Base-by-base conservation (phyloP, 352 stramenopile genomes). In the Pythium monospermum region DNA sequence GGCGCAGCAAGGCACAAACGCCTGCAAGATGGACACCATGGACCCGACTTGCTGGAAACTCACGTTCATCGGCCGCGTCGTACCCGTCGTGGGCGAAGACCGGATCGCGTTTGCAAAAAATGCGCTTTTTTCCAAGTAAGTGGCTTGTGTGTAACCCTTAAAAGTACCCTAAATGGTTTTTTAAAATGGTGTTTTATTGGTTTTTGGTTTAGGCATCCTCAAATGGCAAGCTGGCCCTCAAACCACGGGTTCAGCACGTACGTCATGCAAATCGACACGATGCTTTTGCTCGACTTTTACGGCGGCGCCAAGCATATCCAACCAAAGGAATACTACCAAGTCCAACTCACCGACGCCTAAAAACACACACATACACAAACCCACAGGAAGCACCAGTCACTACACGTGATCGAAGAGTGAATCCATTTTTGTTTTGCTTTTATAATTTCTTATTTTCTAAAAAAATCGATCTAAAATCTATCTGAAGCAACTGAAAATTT, bases 41-140 rank as follows among this genome's bases (percentile, higher is more conserved):
- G 75, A 89, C 65, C 78, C 78, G 16, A 89, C 78, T 18, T 89
- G 78, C 66, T 85, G 73, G 75, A 83, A 83, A 40, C 23, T 85
- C 41, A 77, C 71, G 44, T 47, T 89, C 26, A 62, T 71, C 2
- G 78, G 78, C 42, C 69, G 68, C 11, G 67, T 89, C 33, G 54
- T 68, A n/a, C 75, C 69, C 6, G 70, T 86, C 19, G 32, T 56
- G 1, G 55, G 28, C 13, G 71, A 75, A 35, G 64, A 76, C 32
- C 61, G 65, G 38, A 19, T 27, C 7, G 59, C 68, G 11, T 73
- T 68, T 47, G 76, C 78, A 11, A 61, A 81, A 23, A 63, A 77
- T 45, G 73, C 68, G 25, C 54, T 90, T n/a, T 90, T 85, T 46
- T 87, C 78, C 49, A 83, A 79, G 75, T 85, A 66, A 23, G 36